Conservation (phyloP, 768 basidiomycete species). For the Arthromyces matolae region DNA sequence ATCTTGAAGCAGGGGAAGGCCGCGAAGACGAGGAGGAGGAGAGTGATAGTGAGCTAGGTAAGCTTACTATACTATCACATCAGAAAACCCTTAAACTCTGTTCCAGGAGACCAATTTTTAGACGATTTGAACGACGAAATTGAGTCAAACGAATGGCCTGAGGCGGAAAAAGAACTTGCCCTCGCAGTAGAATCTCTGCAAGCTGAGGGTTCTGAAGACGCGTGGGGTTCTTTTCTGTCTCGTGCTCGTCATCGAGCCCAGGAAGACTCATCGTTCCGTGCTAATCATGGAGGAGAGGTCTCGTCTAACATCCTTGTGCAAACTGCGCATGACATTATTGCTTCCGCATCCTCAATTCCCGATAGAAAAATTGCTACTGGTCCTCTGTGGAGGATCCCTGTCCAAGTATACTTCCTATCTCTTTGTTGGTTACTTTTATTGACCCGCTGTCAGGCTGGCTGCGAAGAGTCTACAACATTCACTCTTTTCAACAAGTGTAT, state of each 20-base stretch:
- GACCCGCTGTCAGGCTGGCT: background rate
- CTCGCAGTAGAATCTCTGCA: background rate
- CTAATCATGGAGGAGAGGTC: background rate
- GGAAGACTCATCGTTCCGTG: background rate
- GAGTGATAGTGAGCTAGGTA: background rate
- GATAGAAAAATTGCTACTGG: no score
- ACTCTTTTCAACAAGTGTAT: background rate
- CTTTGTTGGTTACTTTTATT: background rate
- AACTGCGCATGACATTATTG: background rate
- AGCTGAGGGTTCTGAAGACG: background rate
- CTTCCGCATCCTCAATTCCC: background rate
- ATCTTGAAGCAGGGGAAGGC: background rate
- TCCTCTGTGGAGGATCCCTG: background rate
- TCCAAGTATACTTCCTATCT: background rate
- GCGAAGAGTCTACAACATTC: background rate
- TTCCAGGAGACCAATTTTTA: background rate
- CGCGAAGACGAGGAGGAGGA: background rate
- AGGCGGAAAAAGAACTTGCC: background rate
- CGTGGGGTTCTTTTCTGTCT: background rate
- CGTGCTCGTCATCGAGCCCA: background rate
- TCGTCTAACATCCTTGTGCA: background rate
- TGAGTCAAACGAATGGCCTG: background rate
- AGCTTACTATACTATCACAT: background rate
- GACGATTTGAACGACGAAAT: background rate
- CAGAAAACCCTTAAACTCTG: background rate